Evolutionary conservation across 305 asterid species (phyloP).

Genomic region (Petunia hybrid): DNA sequence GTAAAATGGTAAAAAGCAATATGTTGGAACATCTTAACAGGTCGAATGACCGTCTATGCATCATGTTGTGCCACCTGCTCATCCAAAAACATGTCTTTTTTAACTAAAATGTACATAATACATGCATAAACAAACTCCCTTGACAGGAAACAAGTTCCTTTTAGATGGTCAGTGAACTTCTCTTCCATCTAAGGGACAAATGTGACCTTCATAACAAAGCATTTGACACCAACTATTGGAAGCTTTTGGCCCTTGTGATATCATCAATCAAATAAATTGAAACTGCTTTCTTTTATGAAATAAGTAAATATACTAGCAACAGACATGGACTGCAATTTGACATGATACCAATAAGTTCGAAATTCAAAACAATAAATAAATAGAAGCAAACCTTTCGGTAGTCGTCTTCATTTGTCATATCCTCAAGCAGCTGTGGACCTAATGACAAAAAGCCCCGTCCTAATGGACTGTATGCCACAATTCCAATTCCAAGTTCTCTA

Average conservation of each 20-base stretch:
- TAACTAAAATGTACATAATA: background rate
- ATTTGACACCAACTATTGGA: too few species aligned
- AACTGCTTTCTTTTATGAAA: too few species aligned
- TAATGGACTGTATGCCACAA: constrained; percentile 85
- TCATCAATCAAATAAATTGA: background rate
- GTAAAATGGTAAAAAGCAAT: constrained; percentile 7
- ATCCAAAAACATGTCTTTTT: constrained; percentile 3
- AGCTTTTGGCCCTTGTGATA: background rate
- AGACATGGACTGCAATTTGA: background rate
- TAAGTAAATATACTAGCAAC: background rate
- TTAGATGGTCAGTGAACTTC: background rate
- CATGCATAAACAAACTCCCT: background rate
- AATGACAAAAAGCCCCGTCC: constrained; percentile 81
- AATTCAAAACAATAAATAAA: background rate
- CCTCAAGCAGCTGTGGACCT: constrained; percentile 62
- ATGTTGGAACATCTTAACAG: background rate
- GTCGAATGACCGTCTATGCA: background rate
- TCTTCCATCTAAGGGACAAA: background rate
- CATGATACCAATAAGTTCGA: background rate
- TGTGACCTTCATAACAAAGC: background rate
- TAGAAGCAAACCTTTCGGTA: constrained; percentile 62
- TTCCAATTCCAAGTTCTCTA: constrained; percentile 89
- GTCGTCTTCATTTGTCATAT: constrained; percentile 57
- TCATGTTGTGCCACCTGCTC: background rate
- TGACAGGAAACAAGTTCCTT: background rate